Conservation (phyloP, 2,329 filamentous ascomycete genomes). For the Cladosporium halotolerans region DNA sequence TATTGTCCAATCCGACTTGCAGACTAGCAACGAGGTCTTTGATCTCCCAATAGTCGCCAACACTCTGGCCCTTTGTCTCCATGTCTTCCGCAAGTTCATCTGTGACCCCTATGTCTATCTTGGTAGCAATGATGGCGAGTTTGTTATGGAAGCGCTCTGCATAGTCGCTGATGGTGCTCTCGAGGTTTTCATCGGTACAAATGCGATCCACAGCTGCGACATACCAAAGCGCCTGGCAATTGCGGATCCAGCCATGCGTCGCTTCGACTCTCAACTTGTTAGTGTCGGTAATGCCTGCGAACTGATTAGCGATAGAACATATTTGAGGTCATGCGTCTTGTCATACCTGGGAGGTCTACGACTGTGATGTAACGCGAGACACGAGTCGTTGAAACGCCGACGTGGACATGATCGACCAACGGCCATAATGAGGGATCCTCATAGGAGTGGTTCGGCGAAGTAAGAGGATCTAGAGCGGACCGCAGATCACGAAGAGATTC, state of each 20-base stretch:
- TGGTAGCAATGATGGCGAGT: background rate
- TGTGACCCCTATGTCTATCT: background rate
- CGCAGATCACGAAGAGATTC: background rate
- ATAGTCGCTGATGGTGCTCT: background rate
- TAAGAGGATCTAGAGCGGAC: slow-evolving; percentile 9
- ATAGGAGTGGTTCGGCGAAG: background rate
- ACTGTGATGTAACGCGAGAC: slow-evolving; percentile 10
- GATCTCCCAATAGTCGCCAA: background rate
- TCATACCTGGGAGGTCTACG: slow-evolving; percentile 16
- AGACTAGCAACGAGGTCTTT: background rate
- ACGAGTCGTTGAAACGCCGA: slow-evolving; percentile 9
- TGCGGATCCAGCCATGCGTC: background rate
- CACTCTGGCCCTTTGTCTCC: background rate
- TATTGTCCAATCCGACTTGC: background rate
- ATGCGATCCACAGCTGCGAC: slow-evolving; percentile 11
- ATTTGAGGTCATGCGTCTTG: background rate
- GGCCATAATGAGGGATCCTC: slow-evolving; percentile 13
- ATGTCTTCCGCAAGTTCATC: background rate
- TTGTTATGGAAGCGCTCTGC: background rate
- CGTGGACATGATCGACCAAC: slow-evolving; percentile 11
- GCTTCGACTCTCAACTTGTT: slow-evolving; percentile 11
- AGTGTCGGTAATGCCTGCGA: slow-evolving; percentile 13
- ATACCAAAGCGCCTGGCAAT: slow-evolving; percentile 15
- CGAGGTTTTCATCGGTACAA: slow-evolving; percentile 2
- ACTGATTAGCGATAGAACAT: background rate